These are phyloP conservation scores for Bruguiera parviflora DNA, from an alignment of 345 rosid species.

Conservation along the genomic window DNA sequence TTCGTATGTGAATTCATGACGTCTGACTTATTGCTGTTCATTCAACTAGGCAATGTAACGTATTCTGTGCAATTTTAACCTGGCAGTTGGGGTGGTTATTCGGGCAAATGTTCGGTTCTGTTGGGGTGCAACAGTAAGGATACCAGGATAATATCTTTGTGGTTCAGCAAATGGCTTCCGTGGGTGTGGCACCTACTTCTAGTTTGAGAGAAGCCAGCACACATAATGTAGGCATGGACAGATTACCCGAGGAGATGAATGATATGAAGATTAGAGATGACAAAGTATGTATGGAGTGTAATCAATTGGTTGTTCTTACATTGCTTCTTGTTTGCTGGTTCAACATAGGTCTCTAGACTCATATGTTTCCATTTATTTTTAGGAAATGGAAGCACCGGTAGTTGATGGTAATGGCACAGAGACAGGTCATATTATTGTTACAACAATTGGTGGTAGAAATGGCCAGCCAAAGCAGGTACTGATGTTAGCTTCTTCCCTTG, in stretches of 20 bases:
- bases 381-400: constrained; percentile 94
- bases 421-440: constrained; percentile 92
- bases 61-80: neutral
- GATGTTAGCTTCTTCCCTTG: neutral
- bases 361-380: constrained; percentile 11
- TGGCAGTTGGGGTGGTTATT: constrained; percentile 5
- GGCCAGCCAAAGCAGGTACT: constrained; percentile 94
- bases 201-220: constrained; percentile 29
- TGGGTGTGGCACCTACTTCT: constrained; percentile 29
- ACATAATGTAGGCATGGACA: constrained; percentile 34
- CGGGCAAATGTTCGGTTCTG: constrained; percentile 33
- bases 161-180: constrained; percentile 28
- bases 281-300: constrained; percentile 13
- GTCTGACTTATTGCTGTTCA: neutral
- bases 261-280: constrained; percentile 68
- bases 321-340: neutral
- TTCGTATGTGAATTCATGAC: neutral
- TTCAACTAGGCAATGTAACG: neutral
- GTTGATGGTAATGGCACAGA: constrained; percentile 89
- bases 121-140: constrained; percentile 18
- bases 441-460: constrained; percentile 94
- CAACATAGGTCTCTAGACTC: neutral
- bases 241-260: constrained; percentile 53
- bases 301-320: neutral
- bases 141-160: constrained; percentile 10